A percentile compares a stretch with the other conserved stretches of the same genome.
These are phyloP conservation scores for Gossypium raimondii DNA, from an alignment of 345 rosid genomes.

Conservation along the genomic window DNA sequence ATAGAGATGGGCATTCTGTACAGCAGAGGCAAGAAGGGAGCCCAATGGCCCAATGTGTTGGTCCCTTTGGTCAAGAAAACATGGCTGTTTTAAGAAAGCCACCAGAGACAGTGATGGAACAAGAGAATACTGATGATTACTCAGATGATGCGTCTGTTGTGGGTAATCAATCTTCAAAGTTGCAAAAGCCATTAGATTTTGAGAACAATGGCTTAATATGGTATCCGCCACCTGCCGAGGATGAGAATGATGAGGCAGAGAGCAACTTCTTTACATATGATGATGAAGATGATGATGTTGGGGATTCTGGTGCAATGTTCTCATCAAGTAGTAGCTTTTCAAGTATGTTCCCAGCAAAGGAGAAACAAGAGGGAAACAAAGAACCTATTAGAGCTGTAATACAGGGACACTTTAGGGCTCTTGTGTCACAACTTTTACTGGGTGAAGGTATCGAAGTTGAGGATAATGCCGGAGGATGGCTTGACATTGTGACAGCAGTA, in stretches of 20 bases:
- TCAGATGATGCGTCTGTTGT: constrained; percentile 33
- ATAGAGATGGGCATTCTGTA: constrained; percentile 67
- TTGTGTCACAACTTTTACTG: constrained; percentile 79
- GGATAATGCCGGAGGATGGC: constrained; percentile 61
- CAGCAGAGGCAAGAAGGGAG: constrained; percentile 63
- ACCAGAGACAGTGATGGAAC: constrained; percentile 44
- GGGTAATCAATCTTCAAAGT: constrained; percentile 34
- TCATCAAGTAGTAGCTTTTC: constrained; percentile 79
- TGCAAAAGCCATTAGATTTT: constrained; percentile 65
- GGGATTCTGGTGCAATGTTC: constrained; percentile 70
- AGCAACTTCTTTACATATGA: constrained; percentile 63
- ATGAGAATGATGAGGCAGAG: constrained; percentile 76
- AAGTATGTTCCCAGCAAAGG: constrained; percentile 50
- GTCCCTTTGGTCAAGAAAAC: constrained; percentile 51
- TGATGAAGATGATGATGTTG: constrained; percentile 83
- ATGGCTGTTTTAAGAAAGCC: constrained; percentile 55
- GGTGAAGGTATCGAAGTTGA: constrained; percentile 60
- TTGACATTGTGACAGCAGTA: constrained; percentile 65
- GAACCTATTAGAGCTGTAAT: constrained; percentile 72
- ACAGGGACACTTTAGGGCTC: constrained; percentile 93
- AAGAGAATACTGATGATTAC: constrained; percentile 44
- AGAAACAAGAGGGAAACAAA: constrained; percentile 59
- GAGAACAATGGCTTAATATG: constrained; percentile 80
- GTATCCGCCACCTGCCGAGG: constrained; percentile 91
- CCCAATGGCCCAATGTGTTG: constrained; percentile 39